Evolutionary conservation across 2,329 filamentous ascomycete species (phyloP).

Genomic region (Acrodontium crateriforme): DNA sequence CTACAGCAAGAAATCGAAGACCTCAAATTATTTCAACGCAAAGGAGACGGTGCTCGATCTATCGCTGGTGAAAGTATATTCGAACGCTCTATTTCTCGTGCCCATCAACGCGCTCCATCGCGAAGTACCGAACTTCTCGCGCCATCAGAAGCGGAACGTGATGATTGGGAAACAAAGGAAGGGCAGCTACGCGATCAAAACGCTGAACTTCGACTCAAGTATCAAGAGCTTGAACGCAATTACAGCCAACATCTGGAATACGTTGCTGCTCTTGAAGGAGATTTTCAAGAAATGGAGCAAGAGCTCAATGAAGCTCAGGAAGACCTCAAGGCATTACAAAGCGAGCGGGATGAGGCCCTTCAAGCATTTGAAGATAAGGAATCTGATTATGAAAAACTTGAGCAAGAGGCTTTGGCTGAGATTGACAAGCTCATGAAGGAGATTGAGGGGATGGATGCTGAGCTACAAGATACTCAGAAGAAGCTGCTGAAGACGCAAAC

Average conservation of each 20-base stretch:
- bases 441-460: slow-evolving; percentile 27
- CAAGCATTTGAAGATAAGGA: slow-evolving; percentile 56
- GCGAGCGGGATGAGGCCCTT: slow-evolving; percentile 75
- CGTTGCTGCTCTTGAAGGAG: slow-evolving; percentile 57
- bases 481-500: slow-evolving; percentile 45
- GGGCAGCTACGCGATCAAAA: slow-evolving; percentile 75
- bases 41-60: slow-evolving; percentile 47
- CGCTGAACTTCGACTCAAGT: slow-evolving; percentile 73
- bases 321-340: slow-evolving; percentile 64
- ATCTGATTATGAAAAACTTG: slow-evolving; percentile 36
- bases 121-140: slow-evolving; percentile 56
- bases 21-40: slow-evolving; percentile 73
- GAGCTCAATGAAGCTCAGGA: slow-evolving; percentile 68
- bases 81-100: slow-evolving; percentile 83
- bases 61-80: slow-evolving; percentile 74
- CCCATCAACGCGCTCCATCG: slow-evolving; percentile 57
- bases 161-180: slow-evolving; percentile 73
- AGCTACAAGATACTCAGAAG: slow-evolving; percentile 36
- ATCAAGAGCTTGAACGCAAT: slow-evolving; percentile 75
- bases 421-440: slow-evolving; percentile 34
- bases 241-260: slow-evolving; percentile 68
- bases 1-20: slow-evolving; percentile 96
- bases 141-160: slow-evolving; percentile 65
- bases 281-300: slow-evolving; percentile 58
- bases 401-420: slow-evolving; percentile 45